Evolutionary conservation across 2,329 filamentous ascomycete genomes (phyloP).

Genomic region (Graphilbum ipis-grandicollis): DNA sequence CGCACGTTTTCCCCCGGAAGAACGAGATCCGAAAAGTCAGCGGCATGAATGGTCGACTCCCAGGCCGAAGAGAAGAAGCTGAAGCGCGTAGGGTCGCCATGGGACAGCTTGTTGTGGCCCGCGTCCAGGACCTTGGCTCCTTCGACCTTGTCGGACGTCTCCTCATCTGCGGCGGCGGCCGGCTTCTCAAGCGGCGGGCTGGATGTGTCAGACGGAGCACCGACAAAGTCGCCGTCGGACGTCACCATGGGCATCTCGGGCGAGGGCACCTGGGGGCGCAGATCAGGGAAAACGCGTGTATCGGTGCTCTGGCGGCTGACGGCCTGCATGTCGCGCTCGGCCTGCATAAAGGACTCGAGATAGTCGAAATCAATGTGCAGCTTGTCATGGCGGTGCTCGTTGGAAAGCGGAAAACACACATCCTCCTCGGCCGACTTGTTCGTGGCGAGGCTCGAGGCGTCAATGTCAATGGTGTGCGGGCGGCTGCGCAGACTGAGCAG

Average conservation of each 20-base stretch:
- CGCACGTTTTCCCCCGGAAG: slow-evolving; percentile 81
- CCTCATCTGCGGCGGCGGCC: slow-evolving; percentile 14
- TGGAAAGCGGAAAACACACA: slow-evolving; percentile 71
- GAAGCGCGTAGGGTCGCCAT: slow-evolving; percentile 61
- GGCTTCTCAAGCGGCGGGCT: slow-evolving; percentile 31
- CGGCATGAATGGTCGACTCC: slow-evolving; percentile 82
- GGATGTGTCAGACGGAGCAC: slow-evolving; percentile 26
- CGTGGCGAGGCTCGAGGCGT: slow-evolving; percentile 41
- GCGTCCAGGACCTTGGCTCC: too few relatives aligned
- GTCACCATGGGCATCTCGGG: slow-evolving; percentile 24
- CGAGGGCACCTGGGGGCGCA: slow-evolving; percentile 26
- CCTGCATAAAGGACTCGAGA: slow-evolving; percentile 75
- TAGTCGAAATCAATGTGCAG: slow-evolving; percentile 85
- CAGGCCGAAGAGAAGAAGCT: slow-evolving; percentile 94
- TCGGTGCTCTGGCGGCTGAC: slow-evolving; percentile 31
- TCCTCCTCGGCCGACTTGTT: slow-evolving; percentile 68
- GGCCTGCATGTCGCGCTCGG: slow-evolving; percentile 31
- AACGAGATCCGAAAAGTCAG: slow-evolving; percentile 73
- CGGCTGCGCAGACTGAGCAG: slow-evolving; percentile 35
- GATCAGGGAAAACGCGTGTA: slow-evolving; percentile 40
- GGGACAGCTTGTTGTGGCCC: slow-evolving; percentile 11
- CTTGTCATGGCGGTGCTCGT: slow-evolving; percentile 49
- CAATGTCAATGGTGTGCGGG: slow-evolving; percentile 39
- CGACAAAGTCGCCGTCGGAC: slow-evolving; percentile 37
- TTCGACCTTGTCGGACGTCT: too few relatives aligned